Evolutionary conservation across 2,329 filamentous ascomycete species (phyloP).

Genomic region (Ceratocystis albifundus): DNA sequence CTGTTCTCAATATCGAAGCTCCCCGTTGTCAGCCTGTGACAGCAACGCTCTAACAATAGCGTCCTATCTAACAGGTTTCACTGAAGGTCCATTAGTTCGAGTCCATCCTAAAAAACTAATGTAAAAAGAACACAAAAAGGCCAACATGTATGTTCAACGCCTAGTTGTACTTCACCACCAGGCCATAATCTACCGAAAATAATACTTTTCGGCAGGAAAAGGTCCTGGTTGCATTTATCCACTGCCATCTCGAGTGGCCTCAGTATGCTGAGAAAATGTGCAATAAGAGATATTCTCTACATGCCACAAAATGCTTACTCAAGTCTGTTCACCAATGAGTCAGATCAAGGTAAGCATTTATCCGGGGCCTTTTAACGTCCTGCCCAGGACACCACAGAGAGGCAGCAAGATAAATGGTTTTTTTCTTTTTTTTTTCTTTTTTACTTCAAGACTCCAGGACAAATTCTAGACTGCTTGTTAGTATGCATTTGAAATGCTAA

Average conservation of each 20-base stretch:
- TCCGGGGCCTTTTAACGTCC: slow-evolving; percentile 30
- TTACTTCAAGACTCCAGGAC: neutral
- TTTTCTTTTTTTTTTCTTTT: neutral
- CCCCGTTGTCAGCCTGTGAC: neutral
- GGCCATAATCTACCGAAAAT: neutral
- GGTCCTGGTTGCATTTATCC: neutral
- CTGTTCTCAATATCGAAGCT: neutral
- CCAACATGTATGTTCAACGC: neutral
- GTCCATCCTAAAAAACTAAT: neutral
- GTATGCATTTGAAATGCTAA: neutral
- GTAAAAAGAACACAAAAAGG: neutral
- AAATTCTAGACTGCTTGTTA: neutral
- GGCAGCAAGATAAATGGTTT: neutral
- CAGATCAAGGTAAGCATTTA: neutral
- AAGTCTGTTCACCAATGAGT: neutral
- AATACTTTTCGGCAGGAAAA: neutral
- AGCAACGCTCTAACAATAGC: too few relatives aligned
- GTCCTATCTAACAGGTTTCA: neutral
- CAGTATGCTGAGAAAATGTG: neutral
- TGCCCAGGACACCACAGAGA: slow-evolving; percentile 29
- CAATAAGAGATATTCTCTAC: neutral
- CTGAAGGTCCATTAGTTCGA: neutral
- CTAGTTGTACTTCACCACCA: neutral
- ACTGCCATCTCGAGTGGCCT: neutral
- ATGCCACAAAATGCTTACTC: neutral